These are phyloP conservation scores for Lipomyces orientalis DNA, from an alignment of 805 yeast genomes.

Conservation along the genomic window DNA sequence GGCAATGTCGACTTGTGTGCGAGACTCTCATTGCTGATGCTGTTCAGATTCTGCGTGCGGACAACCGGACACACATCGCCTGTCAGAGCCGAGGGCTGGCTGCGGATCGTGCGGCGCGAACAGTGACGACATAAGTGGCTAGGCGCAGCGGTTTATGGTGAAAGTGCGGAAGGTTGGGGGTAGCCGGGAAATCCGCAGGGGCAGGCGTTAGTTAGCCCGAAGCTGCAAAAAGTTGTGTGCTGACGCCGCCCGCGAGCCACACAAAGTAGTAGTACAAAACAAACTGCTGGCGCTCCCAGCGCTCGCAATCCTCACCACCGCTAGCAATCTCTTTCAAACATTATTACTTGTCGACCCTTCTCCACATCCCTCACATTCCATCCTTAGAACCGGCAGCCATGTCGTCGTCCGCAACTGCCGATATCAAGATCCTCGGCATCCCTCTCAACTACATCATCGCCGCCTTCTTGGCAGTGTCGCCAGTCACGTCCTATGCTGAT, in stretches of 20 bases:
- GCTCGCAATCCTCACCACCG: background rate
- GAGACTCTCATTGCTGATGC: too few species aligned
- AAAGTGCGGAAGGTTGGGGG: too few species aligned
- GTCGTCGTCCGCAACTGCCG: slow-evolving; percentile 38
- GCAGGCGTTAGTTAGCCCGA: too few species aligned
- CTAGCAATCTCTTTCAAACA: background rate
- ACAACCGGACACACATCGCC: too few species aligned
- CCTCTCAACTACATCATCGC: slow-evolving; percentile 64
- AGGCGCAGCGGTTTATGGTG: too few species aligned
- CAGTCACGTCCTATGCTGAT: slow-evolving; percentile 84
- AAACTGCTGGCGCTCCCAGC: background rate
- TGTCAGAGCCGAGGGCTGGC: too few species aligned
- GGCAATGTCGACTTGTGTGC: too few species aligned
- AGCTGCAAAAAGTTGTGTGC: too few species aligned
- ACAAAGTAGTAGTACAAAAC: background rate
- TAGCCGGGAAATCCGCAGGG: too few species aligned
- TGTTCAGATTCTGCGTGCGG: too few species aligned
- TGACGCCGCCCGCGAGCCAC: background rate
- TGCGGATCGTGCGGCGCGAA: too few species aligned
- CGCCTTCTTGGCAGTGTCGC: slow-evolving; percentile 76
- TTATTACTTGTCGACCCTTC: background rate
- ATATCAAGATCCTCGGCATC: slow-evolving; percentile 54
- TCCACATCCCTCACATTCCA: background rate
- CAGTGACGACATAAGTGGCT: too few species aligned
- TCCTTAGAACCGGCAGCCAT: slow-evolving; percentile 3